These are phyloP conservation scores for Pseudogymnoascus verrucosus DNA, from an alignment of 2,329 filamentous ascomycete genomes.

Conservation along the genomic window DNA sequence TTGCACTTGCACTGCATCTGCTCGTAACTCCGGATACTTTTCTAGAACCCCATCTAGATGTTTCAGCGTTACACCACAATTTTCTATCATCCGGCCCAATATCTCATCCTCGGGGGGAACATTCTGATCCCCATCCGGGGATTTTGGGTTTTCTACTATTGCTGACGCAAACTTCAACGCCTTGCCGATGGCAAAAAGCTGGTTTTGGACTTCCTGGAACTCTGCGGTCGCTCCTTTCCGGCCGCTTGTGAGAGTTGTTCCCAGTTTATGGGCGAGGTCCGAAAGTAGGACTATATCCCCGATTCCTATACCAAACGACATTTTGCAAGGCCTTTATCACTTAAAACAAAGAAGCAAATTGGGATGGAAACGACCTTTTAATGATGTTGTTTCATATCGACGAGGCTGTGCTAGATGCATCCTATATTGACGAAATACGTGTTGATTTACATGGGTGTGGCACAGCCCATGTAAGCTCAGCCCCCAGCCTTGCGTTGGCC, in stretches of 20 bases:
- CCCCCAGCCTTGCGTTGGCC: neutral
- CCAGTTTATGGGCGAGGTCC: neutral
- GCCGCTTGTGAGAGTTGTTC: constrained; percentile 1
- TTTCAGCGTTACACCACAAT: constrained; percentile 4
- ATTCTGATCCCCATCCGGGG: neutral
- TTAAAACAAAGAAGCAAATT: neutral
- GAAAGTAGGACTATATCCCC: constrained; percentile 10
- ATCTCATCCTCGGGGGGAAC: constrained; percentile 7
- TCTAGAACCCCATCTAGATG: constrained; percentile 5
- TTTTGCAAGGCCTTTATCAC: neutral
- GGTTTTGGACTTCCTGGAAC: constrained; percentile 11
- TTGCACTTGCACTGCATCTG: neutral
- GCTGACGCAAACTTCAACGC: constrained; percentile 8
- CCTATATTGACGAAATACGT: neutral
- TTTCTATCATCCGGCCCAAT: constrained; percentile 10
- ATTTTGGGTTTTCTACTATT: neutral
- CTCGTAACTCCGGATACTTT: constrained; percentile 9
- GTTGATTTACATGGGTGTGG: neutral
- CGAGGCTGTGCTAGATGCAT: neutral
- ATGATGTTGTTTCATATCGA: neutral
- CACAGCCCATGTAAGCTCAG: neutral
- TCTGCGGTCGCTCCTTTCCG: neutral
- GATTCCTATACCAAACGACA: constrained; percentile 10
- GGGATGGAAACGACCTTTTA: neutral
- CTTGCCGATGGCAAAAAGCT: constrained; percentile 12